Percentiles rank a stretch among this genome's conserved stretches.
Conservation (phyloP, 78 protist species). For the Guillardia theta region DNA sequence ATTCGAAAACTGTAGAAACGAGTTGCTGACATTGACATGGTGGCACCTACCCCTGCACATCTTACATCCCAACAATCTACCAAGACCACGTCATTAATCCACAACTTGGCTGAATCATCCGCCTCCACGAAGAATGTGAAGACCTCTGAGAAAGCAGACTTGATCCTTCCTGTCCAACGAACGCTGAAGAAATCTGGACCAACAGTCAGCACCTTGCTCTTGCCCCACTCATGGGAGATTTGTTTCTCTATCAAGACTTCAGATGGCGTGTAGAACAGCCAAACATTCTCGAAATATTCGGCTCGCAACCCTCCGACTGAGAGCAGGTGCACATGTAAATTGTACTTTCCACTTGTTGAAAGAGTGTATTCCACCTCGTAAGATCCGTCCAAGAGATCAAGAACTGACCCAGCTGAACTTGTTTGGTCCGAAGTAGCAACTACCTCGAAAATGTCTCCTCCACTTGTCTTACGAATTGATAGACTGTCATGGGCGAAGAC, state of each 20-base stretch:
- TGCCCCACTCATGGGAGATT: background rate
- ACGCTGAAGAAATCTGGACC: conserved; percentile 40
- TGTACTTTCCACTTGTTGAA: background rate
- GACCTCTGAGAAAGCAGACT: background rate
- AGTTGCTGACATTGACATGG: background rate
- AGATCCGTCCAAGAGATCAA: background rate
- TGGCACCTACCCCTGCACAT: background rate
- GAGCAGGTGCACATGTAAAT: background rate
- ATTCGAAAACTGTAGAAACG: background rate
- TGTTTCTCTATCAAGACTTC: background rate
- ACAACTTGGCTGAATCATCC: conserved; percentile 28
- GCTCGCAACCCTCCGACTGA: background rate
- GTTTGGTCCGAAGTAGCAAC: too few species aligned
- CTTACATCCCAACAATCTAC: background rate
- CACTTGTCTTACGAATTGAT: too few species aligned
- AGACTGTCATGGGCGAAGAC: too few species aligned
- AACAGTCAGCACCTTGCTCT: background rate
- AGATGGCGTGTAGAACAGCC: background rate
- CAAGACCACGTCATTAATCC: background rate
- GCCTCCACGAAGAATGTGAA: background rate
- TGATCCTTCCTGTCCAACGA: background rate
- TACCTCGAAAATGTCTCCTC: too few species aligned
- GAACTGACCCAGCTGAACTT: background rate
- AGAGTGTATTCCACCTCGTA: background rate
- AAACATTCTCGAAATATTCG: background rate